phyloP scores from a whole-genome alignment of 2,329 filamentous ascomycete species.

The Penicillium sp. region DNA sequence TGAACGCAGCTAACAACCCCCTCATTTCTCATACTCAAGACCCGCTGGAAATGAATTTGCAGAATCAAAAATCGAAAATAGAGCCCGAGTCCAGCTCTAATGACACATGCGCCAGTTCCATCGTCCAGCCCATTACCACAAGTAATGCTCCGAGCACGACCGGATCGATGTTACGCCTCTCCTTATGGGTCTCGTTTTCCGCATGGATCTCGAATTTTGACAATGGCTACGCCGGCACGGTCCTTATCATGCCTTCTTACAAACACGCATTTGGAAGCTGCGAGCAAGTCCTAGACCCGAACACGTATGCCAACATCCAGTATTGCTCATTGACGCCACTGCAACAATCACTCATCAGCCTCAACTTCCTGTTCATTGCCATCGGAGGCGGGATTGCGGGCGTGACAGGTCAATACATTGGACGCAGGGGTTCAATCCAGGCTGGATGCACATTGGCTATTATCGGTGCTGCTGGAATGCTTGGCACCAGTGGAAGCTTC shows the following conservation, averaged over 20 bases:
- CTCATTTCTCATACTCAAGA: not conserved
- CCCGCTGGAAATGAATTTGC: not conserved
- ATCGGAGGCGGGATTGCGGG: slow-evolving; percentile 20
- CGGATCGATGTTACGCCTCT: slow-evolving; percentile 16
- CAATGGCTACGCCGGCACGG: slow-evolving; percentile 18
- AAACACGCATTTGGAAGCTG: slow-evolving; percentile 20
- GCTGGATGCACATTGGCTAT: slow-evolving; percentile 19
- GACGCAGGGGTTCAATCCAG: slow-evolving; percentile 20
- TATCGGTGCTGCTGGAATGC: slow-evolving; percentile 22
- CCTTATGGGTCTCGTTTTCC: slow-evolving; percentile 18
- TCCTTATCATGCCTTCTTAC: slow-evolving; percentile 23
- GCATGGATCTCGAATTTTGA: slow-evolving; percentile 23
- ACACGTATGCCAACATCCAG: slow-evolving; percentile 5
- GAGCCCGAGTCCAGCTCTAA: slow-evolving; percentile 3
- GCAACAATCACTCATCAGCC: slow-evolving; percentile 23
- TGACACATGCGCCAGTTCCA: not conserved
- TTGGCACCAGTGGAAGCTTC: slow-evolving; percentile 20
- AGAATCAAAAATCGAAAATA: not conserved
- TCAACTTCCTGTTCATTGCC: slow-evolving; percentile 23
- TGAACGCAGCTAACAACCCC: no score
- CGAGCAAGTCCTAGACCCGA: slow-evolving; percentile 11
- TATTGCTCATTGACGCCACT: slow-evolving; percentile 19
- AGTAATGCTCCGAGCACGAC: slow-evolving; percentile 9
- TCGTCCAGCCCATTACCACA: not conserved
- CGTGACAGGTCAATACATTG: slow-evolving; percentile 14